Evolutionary conservation across 306 rosid genomes (phyloP), one percentile per base, ranked within the genome.

Genomic region (Castanospermum australe): DNA sequence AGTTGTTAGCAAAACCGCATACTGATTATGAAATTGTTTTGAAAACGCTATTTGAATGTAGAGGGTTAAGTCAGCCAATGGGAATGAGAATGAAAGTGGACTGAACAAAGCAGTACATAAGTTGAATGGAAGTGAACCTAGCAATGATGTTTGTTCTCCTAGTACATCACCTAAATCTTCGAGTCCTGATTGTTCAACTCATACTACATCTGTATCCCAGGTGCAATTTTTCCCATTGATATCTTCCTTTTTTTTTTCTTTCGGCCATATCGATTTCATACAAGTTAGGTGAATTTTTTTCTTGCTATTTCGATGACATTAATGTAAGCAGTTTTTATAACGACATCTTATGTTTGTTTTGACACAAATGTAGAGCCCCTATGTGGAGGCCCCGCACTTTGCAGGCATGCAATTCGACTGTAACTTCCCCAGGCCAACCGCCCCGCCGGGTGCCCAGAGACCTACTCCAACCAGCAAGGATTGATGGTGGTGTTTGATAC

Each of bases 361-460:
- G 61, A 54, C 51, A 17, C 71, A 70, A 61, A 77, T 77, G 76
- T 45, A 93, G 97, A 90, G 87, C 86, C 99, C 98, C 72, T 95
- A 95, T 14, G 97, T 95, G 85, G 95, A 87, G 87, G 90, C 92
- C 39, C 97, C 98, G 8, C 85, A 82, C 52, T 73, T 89, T 81
- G 76, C 87, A 62, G 94, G 91, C 76, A 84, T 83, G 70, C 89
- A 84, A 73, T 61, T 71, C 12, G 83, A 78, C 73, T 44, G 54
- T 55, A 84, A 83, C 73, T 87, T 92, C 81, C 99, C 99, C 5
- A 83, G 79, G 89, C 99, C 99, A 38, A 86, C 88, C 2, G 90
- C 97, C n/a, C 99, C 99, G 15, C 97, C 98, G 2, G 99, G 99
- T 76, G 99, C 95, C 50, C 97, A 86, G 79, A 91, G 98, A 90